Percentiles rank a stretch among this genome's conserved stretches.
Conservation (phyloP, 441 rosid species). For the Theobroma grandiflorum region DNA sequence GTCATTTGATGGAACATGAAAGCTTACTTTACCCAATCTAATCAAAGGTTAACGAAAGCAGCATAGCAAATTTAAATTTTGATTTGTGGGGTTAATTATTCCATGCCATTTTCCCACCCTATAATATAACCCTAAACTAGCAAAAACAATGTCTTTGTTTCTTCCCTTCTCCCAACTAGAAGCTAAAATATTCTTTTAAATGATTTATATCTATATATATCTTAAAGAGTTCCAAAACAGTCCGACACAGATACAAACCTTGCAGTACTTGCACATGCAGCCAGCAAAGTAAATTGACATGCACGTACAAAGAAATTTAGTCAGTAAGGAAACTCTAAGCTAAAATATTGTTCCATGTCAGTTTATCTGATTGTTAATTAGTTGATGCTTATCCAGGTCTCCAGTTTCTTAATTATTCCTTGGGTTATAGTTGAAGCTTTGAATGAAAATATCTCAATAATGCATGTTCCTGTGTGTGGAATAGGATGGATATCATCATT, state of each 20-base stretch:
- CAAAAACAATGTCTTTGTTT: too few relatives aligned
- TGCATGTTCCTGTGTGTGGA: too few relatives aligned
- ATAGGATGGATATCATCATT: background rate
- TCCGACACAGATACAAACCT: background rate
- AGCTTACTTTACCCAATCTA: background rate
- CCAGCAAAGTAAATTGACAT: conserved; percentile 3
- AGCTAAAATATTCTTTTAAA: too few relatives aligned
- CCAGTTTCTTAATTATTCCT: too few relatives aligned
- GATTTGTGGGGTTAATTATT: conserved; percentile 8
- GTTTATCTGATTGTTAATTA: too few relatives aligned
- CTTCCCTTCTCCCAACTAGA: too few relatives aligned
- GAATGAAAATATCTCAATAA: too few relatives aligned
- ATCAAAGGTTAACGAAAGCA: background rate
- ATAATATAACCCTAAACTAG: too few relatives aligned
- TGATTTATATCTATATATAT: too few relatives aligned
- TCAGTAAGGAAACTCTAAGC: background rate
- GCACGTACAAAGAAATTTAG: background rate
- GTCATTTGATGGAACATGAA: conserved; percentile 2
- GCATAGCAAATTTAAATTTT: background rate
- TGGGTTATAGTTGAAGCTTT: too few relatives aligned
- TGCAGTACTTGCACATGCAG: conserved; percentile 6
- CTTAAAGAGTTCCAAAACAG: background rate
- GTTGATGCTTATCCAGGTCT: too few relatives aligned
- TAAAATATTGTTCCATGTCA: too few relatives aligned
- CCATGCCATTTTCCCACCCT: background rate